Evolutionary conservation across 495 filamentous ascomycete genomes (phyloP), one percentile per base, ranked within the genome.

Genomic region (Sabuloglossum arenarium): DNA sequence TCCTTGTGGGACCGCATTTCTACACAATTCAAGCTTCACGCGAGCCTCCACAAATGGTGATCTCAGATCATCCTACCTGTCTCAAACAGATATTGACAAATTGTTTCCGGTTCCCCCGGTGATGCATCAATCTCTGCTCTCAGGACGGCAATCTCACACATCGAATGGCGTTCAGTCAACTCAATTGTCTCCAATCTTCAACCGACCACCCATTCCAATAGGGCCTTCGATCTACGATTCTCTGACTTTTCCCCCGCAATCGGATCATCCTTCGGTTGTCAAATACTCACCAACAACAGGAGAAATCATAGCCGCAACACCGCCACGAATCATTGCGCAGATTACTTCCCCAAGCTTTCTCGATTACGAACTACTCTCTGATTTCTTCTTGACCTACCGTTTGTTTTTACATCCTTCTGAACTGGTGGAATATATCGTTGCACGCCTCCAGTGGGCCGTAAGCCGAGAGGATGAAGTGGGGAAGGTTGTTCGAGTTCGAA

Each of bases 371-470:
- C 77, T 99, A 6, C 76, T 99, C 0, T 96, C 93, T 0, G 91
- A 97, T 67, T 99, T 99, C 71, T 99, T 99, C 63, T 79, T 98
- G 37, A 97, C 93, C 0, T 97, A 84, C 61, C 86, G 91, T 25
- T 76, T 80, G 6, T 99, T 94, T 62, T 69, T 97, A 56, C 78
- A 85, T 0, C 71, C 84, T 0, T 71, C 72, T 14, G 83, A 89
- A 59, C 75, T 99, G 3, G 74, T 91, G 14, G 78, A 80, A 49
- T 84, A 94, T 70, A 73, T 99, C 9, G 75, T 95, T 56, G 81
- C 86, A 1, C 81, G 91, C 3, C 71, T 97, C 43, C 75, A 81
- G 61, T 96, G 90, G 90, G 91, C 93, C 1, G 73, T 96, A 57
- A 76, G 78, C 54, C 76, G 85, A 49, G 68, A 75, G 34, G 87